Base-by-base conservation (phyloP, 345 rosid genomes). In the Eucalyptus grandis region DNA sequence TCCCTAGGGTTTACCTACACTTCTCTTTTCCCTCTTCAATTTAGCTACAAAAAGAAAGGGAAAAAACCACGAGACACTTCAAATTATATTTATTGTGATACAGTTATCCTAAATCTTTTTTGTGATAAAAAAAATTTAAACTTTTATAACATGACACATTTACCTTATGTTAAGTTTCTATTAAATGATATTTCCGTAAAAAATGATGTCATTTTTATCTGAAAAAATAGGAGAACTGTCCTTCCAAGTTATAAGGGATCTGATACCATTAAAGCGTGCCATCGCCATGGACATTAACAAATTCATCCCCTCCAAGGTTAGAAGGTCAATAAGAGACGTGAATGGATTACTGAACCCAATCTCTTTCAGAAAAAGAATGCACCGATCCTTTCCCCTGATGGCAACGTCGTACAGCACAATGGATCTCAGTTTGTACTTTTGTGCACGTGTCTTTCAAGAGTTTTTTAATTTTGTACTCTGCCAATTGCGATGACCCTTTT, bases 151-250 rank as follows among this genome's bases (percentile, higher is more conserved):
- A 6, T 11, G 3, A 9, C 3, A 5, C 2, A 10, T 56, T 22
- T 56, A 24, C 1, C 14, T 24, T 24, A 0, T 0, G 9, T 24
- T 26, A 56, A 56, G 12, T 22, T 10, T 24, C 0, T 24, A 5
- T 24, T 56, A 56, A 56, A 56, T 22, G 3, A 56, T 56, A 1
- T 24, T 56, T 10, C 0, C 1, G 2, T 56, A 9, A 56, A 56
- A 56, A 56, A 56, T 0, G 2, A 2, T 0, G 14, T 10, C 30
- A 1, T 56, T 56, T 56, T 56, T 24, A 56, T 56, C 24, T 56
- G 13, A 56, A 2, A 56, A 56, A 4, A 56, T 10, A 6, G 15
- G 9, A 40, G 2, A 21, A 6, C 9, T 3, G 4, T 77, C 47
- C 27, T 6, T 40, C 27, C 30, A 40, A 11, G 30, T 40, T 11